Percentiles rank a stretch among this genome's conserved stretches.
Conservation (phyloP, 345 rosid genomes). For the Lepidium sativum region DNA sequence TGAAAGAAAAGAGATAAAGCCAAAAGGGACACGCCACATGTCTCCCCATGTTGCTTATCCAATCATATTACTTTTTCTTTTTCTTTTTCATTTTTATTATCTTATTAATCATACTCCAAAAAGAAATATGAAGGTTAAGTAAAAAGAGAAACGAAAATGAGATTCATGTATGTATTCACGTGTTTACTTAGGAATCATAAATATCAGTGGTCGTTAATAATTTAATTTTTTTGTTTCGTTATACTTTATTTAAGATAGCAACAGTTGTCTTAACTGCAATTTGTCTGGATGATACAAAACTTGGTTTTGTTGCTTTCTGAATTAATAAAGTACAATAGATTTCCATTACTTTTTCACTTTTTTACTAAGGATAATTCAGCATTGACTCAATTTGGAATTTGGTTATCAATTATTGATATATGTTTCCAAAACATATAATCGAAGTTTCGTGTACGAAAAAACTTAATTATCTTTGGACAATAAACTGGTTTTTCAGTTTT, state of each 20-base stretch:
- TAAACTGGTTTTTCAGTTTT: neutral
- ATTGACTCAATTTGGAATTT: neutral
- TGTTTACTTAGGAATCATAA: slow-evolving; percentile 1
- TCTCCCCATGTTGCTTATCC: slow-evolving; percentile 11
- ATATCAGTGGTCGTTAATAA: no score
- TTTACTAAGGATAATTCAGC: neutral
- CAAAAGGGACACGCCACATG: slow-evolving; percentile 26
- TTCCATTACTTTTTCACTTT: neutral
- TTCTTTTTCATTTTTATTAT: no score
- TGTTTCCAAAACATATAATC: neutral
- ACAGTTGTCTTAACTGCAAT: neutral
- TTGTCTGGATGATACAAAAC: neutral
- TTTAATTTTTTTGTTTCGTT: neutral
- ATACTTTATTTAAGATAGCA: neutral
- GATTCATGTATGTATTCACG: slow-evolving; percentile 11
- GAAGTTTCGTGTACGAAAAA: no score
- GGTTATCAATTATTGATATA: neutral
- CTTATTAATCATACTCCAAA: neutral
- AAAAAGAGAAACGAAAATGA: neutral
- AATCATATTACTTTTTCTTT: slow-evolving; percentile 18
- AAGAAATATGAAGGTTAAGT: neutral
- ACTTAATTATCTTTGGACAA: neutral
- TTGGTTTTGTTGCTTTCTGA: neutral
- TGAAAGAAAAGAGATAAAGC: slow-evolving; percentile 9
- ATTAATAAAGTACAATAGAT: neutral